Percentiles rank a stretch among this genome's conserved stretches.
Evolutionary conservation across 129 eudicot species (phyloP).

Genomic region (Flaveria sonorensis): DNA sequence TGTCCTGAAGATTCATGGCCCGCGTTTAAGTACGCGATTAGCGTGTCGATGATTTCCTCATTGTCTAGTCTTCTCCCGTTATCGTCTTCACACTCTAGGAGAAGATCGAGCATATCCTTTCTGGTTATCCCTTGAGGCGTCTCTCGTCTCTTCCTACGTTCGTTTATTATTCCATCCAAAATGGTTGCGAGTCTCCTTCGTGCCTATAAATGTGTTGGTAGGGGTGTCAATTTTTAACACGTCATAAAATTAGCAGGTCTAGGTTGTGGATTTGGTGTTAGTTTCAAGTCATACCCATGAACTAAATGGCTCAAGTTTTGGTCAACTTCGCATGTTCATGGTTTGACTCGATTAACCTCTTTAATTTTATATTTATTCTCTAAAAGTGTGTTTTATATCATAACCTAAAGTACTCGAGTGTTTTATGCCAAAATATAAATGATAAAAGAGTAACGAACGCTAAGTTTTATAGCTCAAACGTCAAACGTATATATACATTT

Average conservation of each 20-base stretch:
- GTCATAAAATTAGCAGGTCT: neutral
- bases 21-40: conserved; percentile 83
- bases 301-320: neutral
- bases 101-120: conserved; percentile 81
- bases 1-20: conserved; percentile 98
- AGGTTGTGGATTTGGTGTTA: neutral
- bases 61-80: conserved; percentile 68
- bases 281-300: neutral
- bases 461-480: neutral
- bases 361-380: neutral
- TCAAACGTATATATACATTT: neutral
- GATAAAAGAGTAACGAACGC: neutral
- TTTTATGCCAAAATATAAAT: neutral
- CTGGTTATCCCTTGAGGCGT: conserved; percentile 29
- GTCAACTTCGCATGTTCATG: neutral
- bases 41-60: conserved; percentile 79
- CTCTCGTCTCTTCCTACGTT: conserved; percentile 46
- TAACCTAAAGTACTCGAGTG: neutral
- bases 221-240: neutral
- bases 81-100: conserved; percentile 63
- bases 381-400: neutral
- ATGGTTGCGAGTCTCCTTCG: conserved; percentile 68
- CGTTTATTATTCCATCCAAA: conserved; percentile 47
- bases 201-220: conserved; percentile 43
- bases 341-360: neutral